Evolutionary conservation across 2,329 filamentous ascomycete species (phyloP), one percentile per base, ranked within the genome.

Genomic region (Gliomastix tumulicola): DNA sequence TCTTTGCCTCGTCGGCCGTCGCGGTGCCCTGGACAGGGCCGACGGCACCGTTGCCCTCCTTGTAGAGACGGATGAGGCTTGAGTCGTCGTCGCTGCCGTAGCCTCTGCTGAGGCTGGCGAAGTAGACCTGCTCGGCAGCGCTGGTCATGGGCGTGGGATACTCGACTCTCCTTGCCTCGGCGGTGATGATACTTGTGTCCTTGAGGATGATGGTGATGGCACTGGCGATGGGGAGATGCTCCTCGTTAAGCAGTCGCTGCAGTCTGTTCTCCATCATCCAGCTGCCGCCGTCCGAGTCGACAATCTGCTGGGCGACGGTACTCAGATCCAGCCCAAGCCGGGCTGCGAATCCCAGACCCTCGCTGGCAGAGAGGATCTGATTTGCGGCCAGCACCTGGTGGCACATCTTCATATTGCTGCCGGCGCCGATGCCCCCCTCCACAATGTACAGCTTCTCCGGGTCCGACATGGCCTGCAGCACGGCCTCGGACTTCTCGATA

Each of bases 361-460:
- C 79, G 48, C 69, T 72, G 4, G 71, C 66, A 3, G 73, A 68
- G 1, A 79, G 63, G 46, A 83, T 81, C 43, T 82, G 76, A 45
- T 76, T 74, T 4, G 72, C 77, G 1, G 77, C 77, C 22, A 82
- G 63, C 10, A 82, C 76, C 55, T 83, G 78, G 54, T 82, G 78
- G 37, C 75, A 70, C 71, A 82, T 82, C 55, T 82, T 82, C 63
- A n/a, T 75, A 49, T 80, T 81, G 49, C 77, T 81, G 4, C 77
- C 78, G 0, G 74, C 74, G 1, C 79, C 79, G 34, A 82, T 55
- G 1, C 76, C 76, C 7, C 76, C 76, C 4, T 65, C 62, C 7
- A 81, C 74, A 16, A 79, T 62, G 51, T 78, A 81, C 6, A 88
- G 62, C 53, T 84, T 85, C 11, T 49, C 44, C 4, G 63, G 57